Conservation (phyloP, 2,329 filamentous ascomycete species). For the Phyllosticta ampelicida region DNA sequence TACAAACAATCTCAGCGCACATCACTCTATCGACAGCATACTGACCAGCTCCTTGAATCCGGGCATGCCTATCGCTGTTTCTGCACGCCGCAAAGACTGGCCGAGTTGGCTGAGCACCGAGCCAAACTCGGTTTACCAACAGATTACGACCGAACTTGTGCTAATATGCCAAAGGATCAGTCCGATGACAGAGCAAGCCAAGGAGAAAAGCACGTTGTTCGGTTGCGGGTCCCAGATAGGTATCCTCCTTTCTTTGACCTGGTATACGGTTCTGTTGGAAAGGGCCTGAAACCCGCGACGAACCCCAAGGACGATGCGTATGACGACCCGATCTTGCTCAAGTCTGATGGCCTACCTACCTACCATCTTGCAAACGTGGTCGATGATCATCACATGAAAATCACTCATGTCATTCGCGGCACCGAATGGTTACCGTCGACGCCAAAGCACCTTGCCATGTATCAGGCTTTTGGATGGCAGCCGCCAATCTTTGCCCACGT, state of each 20-base stretch:
- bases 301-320: constrained; percentile 35
- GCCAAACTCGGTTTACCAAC: constrained; percentile 48
- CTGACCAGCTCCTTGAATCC: constrained; percentile 54
- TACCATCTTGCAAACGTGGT: constrained; percentile 97
- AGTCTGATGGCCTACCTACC: constrained; percentile 84
- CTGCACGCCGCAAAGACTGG: constrained; percentile 63
- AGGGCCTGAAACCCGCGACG: constrained; percentile 38
- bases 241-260: constrained; percentile 62
- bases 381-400: constrained; percentile 89
- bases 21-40: constrained; percentile 59
- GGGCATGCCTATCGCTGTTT: constrained; percentile 89
- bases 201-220: constrained; percentile 65
- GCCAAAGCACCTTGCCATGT: constrained; percentile 57
- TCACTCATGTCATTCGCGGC: constrained; percentile 90
- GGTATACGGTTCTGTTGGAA: constrained; percentile 57
- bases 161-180: constrained; percentile 52
- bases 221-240: constrained; percentile 54
- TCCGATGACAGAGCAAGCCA: constrained; percentile 58
- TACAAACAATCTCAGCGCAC: constrained; percentile 83
- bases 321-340: constrained; percentile 83
- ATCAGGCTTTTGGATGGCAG: constrained; percentile 39
- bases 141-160: constrained; percentile 65
- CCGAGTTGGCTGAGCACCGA: constrained; percentile 52
- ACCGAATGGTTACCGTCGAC: constrained; percentile 97
- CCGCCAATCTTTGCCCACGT: constrained; percentile 41